These are phyloP conservation scores for Hypoxylon lienhwacheense DNA, from an alignment of 495 filamentous ascomycete species.

Conservation along the genomic window DNA sequence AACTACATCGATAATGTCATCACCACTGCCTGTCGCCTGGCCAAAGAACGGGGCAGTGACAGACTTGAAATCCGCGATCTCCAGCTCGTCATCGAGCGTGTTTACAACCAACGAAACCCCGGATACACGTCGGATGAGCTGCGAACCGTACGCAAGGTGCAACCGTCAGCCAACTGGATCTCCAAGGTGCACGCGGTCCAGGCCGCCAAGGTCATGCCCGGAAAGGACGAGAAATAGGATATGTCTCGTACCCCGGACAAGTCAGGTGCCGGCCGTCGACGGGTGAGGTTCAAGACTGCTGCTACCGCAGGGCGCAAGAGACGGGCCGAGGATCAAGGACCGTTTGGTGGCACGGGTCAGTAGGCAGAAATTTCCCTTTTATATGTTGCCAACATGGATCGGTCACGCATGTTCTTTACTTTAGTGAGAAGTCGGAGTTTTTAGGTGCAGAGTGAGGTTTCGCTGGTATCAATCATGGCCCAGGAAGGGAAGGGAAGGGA, in stretches of 20 bases:
- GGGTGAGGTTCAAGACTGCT: background rate
- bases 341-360: no score
- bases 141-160: slow-evolving; percentile 87
- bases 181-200: slow-evolving; percentile 95
- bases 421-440: slow-evolving; percentile 7
- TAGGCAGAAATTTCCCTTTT: background rate
- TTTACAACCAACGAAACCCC: slow-evolving; percentile 97
- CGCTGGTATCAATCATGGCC: background rate
- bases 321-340: background rate
- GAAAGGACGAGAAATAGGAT: slow-evolving; percentile 52
- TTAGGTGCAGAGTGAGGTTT: background rate
- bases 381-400: background rate
- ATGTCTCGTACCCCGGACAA: slow-evolving; percentile 2
- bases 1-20: slow-evolving; percentile 93
- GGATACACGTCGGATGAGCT: slow-evolving; percentile 93
- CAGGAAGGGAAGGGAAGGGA: slow-evolving; percentile 3
- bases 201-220: slow-evolving; percentile 77
- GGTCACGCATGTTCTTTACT: slow-evolving; percentile 1
- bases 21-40: slow-evolving; percentile 80
- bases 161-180: slow-evolving; percentile 83
- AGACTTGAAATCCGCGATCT: slow-evolving; percentile 90
- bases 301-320: slow-evolving; percentile 8
- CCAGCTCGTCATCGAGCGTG: slow-evolving; percentile 91
- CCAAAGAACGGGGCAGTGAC: slow-evolving; percentile 87
- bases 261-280: background rate